These are phyloP conservation scores for Eremochloa ophiuroides DNA, from an alignment of 176 grass and related monocot species.

Conservation along the genomic window DNA sequence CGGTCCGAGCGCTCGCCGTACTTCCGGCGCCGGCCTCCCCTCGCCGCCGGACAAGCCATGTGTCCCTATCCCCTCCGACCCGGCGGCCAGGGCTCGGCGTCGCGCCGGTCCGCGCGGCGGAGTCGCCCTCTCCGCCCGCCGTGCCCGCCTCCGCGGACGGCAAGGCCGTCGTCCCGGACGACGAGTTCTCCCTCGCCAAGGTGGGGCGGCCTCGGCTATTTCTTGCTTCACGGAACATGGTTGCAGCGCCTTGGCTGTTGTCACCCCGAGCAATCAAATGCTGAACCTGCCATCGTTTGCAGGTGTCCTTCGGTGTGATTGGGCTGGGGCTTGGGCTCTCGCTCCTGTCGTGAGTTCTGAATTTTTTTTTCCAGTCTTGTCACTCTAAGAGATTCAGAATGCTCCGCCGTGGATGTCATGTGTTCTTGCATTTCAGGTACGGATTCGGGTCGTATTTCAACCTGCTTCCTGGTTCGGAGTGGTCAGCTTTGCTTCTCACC, in stretches of 20 bases:
- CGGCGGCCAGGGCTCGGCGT: conserved; percentile 6
- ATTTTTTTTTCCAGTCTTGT: not conserved
- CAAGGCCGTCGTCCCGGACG: conserved; percentile 63
- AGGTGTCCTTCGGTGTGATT: conserved; percentile 94
- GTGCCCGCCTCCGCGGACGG: conserved; percentile 17
- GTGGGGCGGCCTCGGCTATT: conserved; percentile 14
- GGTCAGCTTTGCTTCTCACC: conserved; percentile 91
- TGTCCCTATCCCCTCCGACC: not conserved
- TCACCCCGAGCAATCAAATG: not conserved
- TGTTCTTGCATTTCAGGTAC: conserved; percentile 52
- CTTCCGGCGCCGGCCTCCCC: conserved; percentile 18
- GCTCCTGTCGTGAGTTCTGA: conserved; percentile 78
- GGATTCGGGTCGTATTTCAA: conserved; percentile 97
- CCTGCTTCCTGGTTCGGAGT: conserved; percentile 88
- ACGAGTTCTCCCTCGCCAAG: conserved; percentile 81
- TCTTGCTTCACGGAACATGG: conserved; percentile 12
- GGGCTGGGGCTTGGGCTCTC: conserved; percentile 64
- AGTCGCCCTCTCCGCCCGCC: conserved; percentile 44
- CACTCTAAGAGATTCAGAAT: not conserved
- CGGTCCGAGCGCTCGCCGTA: conserved; percentile 30
- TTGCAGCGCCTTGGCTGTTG: not conserved
- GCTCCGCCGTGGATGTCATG: not conserved
- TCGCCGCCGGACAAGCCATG: not conserved
- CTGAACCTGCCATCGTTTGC: not conserved
- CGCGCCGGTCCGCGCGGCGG: conserved; percentile 36